Base-by-base conservation (phyloP, 129 eudicot species). In the Silybum marianum region DNA sequence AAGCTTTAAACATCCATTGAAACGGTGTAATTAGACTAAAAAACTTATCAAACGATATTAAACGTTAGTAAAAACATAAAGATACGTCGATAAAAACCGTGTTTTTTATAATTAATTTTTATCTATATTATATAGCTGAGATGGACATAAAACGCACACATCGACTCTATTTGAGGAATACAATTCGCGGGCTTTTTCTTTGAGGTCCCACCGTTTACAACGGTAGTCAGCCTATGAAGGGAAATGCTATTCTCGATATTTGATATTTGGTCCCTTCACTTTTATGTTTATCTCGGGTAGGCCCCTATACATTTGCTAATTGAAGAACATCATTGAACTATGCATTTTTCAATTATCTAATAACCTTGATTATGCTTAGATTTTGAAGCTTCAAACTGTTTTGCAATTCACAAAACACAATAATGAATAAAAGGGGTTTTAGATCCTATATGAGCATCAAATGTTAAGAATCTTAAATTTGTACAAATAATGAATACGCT, bases 151-250 rank as follows among this genome's bases (percentile, higher is more conserved):
- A 48, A 48, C 7, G 60, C 60, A 9, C 10, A 19, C 46, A 19
- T 76, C 14, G 69, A 16, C 46, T 30, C 75, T 44, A 42, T 78
- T 78, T 78, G 30, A 78, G 69, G 75, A 78, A 68, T 26, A 28
- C 2, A 69, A 28, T 69, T 78, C 75, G 82, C 69, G 68, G 34
- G 82, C 82, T 69, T 78, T 78, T 78, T 69, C 48, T 69, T 69
- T 78, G 75, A 54, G 46, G 46, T 54, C 75, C 69, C 36, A 78
- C 82, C 44, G 46, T 44, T 78, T 78, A 54, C 82, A 69, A 69
- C 63, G 72, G 82, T 65, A 68, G 75, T 25, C 68, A 66, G 48
- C 74, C 38, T 26, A 7, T 19, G 60, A 77, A 11, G 51, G 67
- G 10, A 23, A 39, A 9, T 12, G 9, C 71, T 65, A 38, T 66